A percentile compares a stretch with the other conserved stretches of the same genome.
phyloP scores from a whole-genome alignment of 1,284 basidiomycete genomes.

The Porodaedalea pini region DNA sequence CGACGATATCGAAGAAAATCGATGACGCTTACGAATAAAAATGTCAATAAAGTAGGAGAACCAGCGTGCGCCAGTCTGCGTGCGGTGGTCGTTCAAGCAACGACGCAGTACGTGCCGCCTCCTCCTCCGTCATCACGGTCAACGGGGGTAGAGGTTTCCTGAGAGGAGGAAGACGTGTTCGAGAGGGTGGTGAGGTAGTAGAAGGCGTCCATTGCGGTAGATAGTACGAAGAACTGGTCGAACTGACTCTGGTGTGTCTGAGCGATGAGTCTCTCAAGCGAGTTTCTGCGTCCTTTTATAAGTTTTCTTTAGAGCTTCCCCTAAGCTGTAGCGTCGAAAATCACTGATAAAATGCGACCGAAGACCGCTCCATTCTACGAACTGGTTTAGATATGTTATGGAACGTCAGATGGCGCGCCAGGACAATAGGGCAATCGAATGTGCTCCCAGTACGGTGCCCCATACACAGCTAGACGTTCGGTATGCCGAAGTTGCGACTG shows the following conservation, averaged over 20 bases:
- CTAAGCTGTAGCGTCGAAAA: too few species aligned
- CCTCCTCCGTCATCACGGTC: not conserved
- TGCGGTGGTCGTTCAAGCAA: constrained; percentile 5
- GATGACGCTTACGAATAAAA: not conserved
- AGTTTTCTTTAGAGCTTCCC: too few species aligned
- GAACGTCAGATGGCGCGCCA: too few species aligned
- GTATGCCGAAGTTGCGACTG: not conserved
- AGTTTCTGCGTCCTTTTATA: not conserved
- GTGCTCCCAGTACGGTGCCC: not conserved
- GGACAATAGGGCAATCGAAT: not conserved
- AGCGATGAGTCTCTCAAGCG: not conserved
- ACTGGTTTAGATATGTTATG: not conserved
- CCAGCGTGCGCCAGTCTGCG: not conserved
- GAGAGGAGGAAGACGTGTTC: not conserved
- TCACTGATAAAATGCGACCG: too few species aligned
- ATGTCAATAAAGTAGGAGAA: not conserved
- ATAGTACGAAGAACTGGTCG: not conserved
- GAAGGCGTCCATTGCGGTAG: constrained; percentile 11
- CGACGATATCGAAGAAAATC: not conserved
- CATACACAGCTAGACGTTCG: not conserved
- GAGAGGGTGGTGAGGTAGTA: not conserved
- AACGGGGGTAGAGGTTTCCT: constrained; percentile 3
- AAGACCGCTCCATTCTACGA: constrained; percentile 2
- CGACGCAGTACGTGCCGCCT: constrained; percentile 10
- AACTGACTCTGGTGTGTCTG: constrained; percentile 1